These are phyloP conservation scores for Lablab purpureus DNA, from an alignment of 306 rosid species.

Conservation along the genomic window DNA sequence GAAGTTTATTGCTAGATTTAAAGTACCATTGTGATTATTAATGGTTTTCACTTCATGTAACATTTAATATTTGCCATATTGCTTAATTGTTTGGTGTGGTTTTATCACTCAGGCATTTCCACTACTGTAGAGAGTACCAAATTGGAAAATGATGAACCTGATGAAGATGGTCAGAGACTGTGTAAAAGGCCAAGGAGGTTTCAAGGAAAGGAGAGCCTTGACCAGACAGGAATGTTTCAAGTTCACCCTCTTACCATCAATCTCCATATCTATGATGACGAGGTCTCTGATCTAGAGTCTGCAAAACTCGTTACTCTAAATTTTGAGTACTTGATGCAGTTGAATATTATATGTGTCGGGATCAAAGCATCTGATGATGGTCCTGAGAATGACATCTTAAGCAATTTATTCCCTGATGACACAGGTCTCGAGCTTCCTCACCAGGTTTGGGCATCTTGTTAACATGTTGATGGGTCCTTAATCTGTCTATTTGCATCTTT, in stretches of 20 bases:
- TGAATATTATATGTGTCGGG: slow-evolving; percentile 84
- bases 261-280: slow-evolving; percentile 71
- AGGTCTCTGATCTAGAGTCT: slow-evolving; percentile 62
- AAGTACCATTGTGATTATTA: not conserved
- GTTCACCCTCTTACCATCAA: slow-evolving; percentile 69
- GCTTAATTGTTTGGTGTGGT: not conserved
- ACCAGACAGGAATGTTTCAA: slow-evolving; percentile 65
- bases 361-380: slow-evolving; percentile 69
- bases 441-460: slow-evolving; percentile 60
- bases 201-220: slow-evolving; percentile 63
- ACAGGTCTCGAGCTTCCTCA: slow-evolving; percentile 85
- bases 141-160: slow-evolving; percentile 67
- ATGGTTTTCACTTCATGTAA: not conserved
- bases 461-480: not conserved
- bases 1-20: not conserved
- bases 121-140: slow-evolving; percentile 54
- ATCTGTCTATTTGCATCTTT: not conserved
- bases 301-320: slow-evolving; percentile 63
- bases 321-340: slow-evolving; percentile 74
- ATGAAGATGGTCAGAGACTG: slow-evolving; percentile 68
- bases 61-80: not conserved
- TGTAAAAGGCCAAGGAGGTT: slow-evolving; percentile 70
- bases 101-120: slow-evolving; percentile 59
- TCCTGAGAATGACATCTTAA: slow-evolving; percentile 65
- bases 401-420: slow-evolving; percentile 86